Evolutionary conservation across 2,329 filamentous ascomycete genomes (phyloP).

Genomic region (Sporothrix euskadiensis): DNA sequence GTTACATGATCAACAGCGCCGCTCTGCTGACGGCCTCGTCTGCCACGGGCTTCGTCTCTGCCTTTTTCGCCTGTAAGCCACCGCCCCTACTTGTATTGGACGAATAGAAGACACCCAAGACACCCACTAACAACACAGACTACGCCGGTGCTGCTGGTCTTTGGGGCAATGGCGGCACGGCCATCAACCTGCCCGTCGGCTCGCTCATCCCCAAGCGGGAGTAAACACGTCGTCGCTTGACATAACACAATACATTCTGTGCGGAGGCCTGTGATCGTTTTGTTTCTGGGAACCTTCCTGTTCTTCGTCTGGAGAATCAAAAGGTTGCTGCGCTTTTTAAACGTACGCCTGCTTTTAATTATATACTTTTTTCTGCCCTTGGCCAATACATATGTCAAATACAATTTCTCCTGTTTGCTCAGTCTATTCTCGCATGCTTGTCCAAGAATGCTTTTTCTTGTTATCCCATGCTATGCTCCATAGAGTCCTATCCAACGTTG

Average conservation of each 20-base stretch:
- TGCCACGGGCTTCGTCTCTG: slow-evolving; percentile 27
- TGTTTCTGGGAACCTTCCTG: background rate
- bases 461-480: background rate
- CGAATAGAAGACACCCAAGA: too few relatives aligned
- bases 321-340: background rate
- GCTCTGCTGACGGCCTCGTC: slow-evolving; percentile 25
- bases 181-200: slow-evolving; percentile 31
- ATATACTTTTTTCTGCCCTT: background rate
- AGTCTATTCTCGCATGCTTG: background rate
- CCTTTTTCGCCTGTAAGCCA: slow-evolving; percentile 29
- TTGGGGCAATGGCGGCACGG: slow-evolving; percentile 28
- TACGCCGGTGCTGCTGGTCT: slow-evolving; percentile 30
- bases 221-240: background rate
- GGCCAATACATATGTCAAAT: slow-evolving; percentile 14
- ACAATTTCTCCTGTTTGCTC: slow-evolving; percentile 17
- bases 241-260: background rate
- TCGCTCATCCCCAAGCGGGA: slow-evolving; percentile 28
- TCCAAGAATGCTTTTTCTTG: background rate
- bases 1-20: slow-evolving; percentile 24
- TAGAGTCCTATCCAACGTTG: background rate
- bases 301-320: background rate
- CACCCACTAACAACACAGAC: slow-evolving; percentile 17
- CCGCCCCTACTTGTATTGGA: too few relatives aligned
- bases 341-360: background rate
- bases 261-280: background rate